Evolutionary conservation across 441 rosid genomes (phyloP).

Genomic region (Erodium texanum): DNA sequence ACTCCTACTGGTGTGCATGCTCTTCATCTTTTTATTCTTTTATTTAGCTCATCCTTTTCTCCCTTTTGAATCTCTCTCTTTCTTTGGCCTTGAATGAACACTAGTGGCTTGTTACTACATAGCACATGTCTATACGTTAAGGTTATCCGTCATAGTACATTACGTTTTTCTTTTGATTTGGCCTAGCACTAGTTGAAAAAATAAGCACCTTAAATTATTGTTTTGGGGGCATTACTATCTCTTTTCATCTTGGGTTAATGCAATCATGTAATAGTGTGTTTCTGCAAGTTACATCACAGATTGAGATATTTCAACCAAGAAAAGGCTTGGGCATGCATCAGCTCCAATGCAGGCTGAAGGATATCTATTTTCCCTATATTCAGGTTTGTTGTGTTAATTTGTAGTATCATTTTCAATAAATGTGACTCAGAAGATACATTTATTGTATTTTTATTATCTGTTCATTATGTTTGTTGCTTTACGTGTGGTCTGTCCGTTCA

Average conservation of each 20-base stretch:
- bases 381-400: constrained; percentile 34
- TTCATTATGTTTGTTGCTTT: no score
- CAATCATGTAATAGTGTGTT: background rate
- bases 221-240: background rate
- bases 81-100: background rate
- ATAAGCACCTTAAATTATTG: background rate
- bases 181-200: background rate
- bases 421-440: background rate
- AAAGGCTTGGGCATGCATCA: constrained; percentile 26
- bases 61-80: background rate
- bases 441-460: background rate
- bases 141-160: background rate
- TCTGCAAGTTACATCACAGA: constrained; percentile 31
- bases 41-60: background rate
- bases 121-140: background rate
- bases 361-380: constrained; percentile 74
- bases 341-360: constrained; percentile 65
- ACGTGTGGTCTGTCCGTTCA: no score
- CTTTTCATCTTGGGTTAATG: background rate
- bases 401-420: background rate
- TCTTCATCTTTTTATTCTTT: background rate
- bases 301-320: constrained; percentile 43
- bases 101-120: background rate
- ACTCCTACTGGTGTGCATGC: background rate
- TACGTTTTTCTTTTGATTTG: background rate